Conservation (phyloP, 1,284 basidiomycete genomes). For the Microbotryomycetes sp. region DNA sequence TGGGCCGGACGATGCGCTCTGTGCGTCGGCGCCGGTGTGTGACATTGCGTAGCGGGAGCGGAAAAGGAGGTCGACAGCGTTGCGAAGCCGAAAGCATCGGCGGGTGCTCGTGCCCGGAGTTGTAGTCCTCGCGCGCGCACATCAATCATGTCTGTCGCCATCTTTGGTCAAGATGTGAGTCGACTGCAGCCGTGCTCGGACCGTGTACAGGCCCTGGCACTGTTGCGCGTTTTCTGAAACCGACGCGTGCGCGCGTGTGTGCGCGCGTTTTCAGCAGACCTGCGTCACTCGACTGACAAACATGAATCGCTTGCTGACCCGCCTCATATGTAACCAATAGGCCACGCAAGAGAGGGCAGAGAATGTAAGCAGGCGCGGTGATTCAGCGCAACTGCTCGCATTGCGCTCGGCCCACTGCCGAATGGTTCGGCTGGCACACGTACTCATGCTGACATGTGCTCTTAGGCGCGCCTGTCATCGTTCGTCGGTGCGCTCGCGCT, state of each 20-base stretch:
- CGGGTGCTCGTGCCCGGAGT: not conserved
- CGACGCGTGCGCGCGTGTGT: not conserved
- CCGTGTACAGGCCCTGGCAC: not conserved
- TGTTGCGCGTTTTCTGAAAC: not conserved
- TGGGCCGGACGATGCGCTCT: slow-evolving; percentile 11
- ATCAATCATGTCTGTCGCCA: slow-evolving; percentile 20
- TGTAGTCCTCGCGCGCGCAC: not conserved
- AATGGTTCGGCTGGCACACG: too few species aligned
- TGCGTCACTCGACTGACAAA: not conserved
- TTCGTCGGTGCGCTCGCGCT: slow-evolving; percentile 96
- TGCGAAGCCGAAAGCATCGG: not conserved
- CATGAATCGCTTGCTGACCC: not conserved
- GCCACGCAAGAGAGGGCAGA: slow-evolving; percentile 32
- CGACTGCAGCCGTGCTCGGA: not conserved
- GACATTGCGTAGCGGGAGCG: not conserved
- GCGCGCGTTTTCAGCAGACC: not conserved
- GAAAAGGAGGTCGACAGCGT: not conserved
- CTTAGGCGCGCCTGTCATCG: slow-evolving; percentile 77
- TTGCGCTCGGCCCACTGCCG: too few species aligned
- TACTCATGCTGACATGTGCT: too few species aligned
- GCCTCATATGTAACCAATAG: too few species aligned
- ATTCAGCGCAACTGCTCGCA: not conserved
- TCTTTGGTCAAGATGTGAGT: slow-evolving; percentile 26
- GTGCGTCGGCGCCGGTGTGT: not conserved
- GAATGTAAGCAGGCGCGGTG: slow-evolving; percentile 19